Evolutionary conservation across 2,329 filamentous ascomycete species (phyloP).

Genomic region (Pseudocercospora cruenta): DNA sequence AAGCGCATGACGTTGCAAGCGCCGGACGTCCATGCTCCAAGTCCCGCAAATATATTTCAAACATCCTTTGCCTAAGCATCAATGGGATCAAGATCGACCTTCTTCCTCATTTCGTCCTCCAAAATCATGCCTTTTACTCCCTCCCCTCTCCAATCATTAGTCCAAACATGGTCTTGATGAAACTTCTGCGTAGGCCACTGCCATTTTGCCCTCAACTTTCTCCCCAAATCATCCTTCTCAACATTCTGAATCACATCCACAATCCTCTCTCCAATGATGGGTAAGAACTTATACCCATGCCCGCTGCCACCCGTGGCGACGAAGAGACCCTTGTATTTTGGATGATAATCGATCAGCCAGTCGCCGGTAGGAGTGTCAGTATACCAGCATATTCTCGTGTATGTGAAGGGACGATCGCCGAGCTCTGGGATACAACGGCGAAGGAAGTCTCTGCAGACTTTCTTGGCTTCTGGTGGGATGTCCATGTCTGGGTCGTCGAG

Average conservation of each 20-base stretch:
- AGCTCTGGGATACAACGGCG: slow-evolving; percentile 54
- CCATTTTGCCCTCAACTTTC: slow-evolving; percentile 66
- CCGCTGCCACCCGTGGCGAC: slow-evolving; percentile 65
- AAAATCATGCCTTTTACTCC: slow-evolving; percentile 42
- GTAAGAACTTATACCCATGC: slow-evolving; percentile 66
- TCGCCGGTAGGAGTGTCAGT: slow-evolving; percentile 60
- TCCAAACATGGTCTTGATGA: slow-evolving; percentile 41
- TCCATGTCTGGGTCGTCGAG: slow-evolving; percentile 43
- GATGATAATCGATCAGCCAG: slow-evolving; percentile 59
- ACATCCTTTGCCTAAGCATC: not conserved
- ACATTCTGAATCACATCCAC: slow-evolving; percentile 55
- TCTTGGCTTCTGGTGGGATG: slow-evolving; percentile 64
- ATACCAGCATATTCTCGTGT: slow-evolving; percentile 59
- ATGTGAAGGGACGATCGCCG: slow-evolving; percentile 48
- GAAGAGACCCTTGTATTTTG: slow-evolving; percentile 56
- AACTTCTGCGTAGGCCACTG: slow-evolving; percentile 50
- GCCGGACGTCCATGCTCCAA: not conserved
- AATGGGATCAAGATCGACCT: not conserved
- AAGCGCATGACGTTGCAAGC: not conserved
- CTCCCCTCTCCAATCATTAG: slow-evolving; percentile 43
- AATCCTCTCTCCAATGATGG: slow-evolving; percentile 60
- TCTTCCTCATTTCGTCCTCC: slow-evolving; percentile 40
- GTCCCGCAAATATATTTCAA: not conserved
- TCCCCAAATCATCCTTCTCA: slow-evolving; percentile 38
- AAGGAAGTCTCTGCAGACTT: slow-evolving; percentile 64